These are phyloP conservation scores for Neurospora terricola DNA, from an alignment of 495 filamentous ascomycete genomes.

Conservation along the genomic window DNA sequence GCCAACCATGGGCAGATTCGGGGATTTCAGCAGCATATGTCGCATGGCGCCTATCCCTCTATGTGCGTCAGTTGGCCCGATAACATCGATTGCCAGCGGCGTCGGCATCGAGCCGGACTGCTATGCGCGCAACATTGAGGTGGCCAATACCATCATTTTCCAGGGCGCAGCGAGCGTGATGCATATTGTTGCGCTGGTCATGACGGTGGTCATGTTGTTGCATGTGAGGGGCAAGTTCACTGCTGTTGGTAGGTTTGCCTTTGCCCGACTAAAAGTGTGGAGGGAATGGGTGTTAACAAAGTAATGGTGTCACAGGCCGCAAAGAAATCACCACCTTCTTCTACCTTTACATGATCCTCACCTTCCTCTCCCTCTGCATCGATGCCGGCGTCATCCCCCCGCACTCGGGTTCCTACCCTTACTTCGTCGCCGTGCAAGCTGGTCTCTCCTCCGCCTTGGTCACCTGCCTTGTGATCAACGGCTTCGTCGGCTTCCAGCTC, in stretches of 20 bases:
- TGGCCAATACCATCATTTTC: constrained; percentile 98
- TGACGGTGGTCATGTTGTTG: constrained; percentile 94
- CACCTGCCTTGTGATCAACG: constrained; percentile 88
- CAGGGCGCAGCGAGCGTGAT: constrained; percentile 83
- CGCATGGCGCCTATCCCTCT: constrained; percentile 73
- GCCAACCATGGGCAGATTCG: constrained; percentile 66
- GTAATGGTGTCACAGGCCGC: constrained; percentile 52
- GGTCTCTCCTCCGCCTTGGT: constrained; percentile 86
- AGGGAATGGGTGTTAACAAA: constrained; percentile 1
- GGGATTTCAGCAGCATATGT: constrained; percentile 82
- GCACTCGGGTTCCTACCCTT: constrained; percentile 68
- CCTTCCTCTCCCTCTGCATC: constrained; percentile 78
- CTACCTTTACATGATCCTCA: constrained; percentile 88
- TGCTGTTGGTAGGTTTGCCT: constrained; percentile 73
- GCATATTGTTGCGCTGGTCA: constrained; percentile 82
- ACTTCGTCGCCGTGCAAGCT: constrained; percentile 81
- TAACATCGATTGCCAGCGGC: constrained; percentile 51
- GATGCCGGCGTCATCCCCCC: constrained; percentile 90
- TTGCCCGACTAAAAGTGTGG: not conserved
- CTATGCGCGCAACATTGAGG: constrained; percentile 88
- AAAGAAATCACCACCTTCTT: constrained; percentile 98
- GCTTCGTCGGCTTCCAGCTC: constrained; percentile 96
- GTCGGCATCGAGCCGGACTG: constrained; percentile 81
- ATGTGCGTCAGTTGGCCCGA: constrained; percentile 69
- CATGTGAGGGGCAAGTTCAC: constrained; percentile 97